Conservation (phyloP, 768 basidiomycete genomes). For the Tylopilus vinaceipallidus region DNA sequence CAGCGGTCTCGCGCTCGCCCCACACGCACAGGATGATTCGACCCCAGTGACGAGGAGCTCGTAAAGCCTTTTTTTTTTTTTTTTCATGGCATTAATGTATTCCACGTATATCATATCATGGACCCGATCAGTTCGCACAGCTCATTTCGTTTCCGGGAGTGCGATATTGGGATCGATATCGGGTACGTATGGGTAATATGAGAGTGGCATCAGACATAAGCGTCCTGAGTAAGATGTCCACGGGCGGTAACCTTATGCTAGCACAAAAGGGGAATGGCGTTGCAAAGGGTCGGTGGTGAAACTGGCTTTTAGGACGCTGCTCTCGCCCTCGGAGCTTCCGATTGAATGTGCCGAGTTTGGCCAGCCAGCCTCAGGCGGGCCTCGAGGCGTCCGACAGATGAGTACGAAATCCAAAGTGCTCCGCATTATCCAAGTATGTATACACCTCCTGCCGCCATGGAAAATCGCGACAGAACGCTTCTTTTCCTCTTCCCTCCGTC, state of each 20-base stretch:
- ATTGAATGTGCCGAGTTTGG: too few species aligned
- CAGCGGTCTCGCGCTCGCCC: too few species aligned
- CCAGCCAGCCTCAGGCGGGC: conserved; percentile 15
- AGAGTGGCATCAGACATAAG: conserved; percentile 21
- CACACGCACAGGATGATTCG: conserved; percentile 16
- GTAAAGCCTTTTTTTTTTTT: too few species aligned
- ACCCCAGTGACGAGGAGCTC: too few species aligned
- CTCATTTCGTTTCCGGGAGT: conserved; percentile 15
- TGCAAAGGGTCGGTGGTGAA: conserved; percentile 8
- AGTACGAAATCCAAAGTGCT: conserved; percentile 6
- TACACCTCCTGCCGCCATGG: conserved; percentile 16
- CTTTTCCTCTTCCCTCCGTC: conserved; percentile 6
- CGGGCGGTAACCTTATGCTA: conserved; percentile 20
- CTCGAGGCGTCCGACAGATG: too few species aligned
- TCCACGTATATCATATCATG: conserved; percentile 24
- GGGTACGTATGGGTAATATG: conserved; percentile 21
- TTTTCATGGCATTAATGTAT: conserved; percentile 19
- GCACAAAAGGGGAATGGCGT: conserved; percentile 10
- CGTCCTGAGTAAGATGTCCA: conserved; percentile 3
- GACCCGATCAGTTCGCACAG: conserved; percentile 20
- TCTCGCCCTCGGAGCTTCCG: conserved; percentile 1
- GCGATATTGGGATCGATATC: conserved; percentile 21
- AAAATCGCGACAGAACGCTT: conserved; percentile 22
- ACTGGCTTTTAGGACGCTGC: conserved; percentile 1
- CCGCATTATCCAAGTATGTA: conserved; percentile 31